These are phyloP conservation scores for Tolypocladium paradoxum DNA, from an alignment of 2,329 filamentous ascomycete species.

Conservation along the genomic window DNA sequence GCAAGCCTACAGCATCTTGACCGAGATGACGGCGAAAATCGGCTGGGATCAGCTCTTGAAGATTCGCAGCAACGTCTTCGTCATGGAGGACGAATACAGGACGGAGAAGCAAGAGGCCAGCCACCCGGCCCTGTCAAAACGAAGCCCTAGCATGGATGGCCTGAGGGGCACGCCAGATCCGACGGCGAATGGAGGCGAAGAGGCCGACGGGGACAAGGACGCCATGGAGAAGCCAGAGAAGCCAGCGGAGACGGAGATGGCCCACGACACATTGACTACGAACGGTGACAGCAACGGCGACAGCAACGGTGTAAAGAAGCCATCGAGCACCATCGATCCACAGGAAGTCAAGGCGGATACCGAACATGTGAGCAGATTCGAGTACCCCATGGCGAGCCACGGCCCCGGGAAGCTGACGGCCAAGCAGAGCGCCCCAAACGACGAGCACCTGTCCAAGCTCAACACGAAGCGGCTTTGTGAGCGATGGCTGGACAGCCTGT, in stretches of 20 bases:
- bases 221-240: neutral
- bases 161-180: constrained; percentile 60
- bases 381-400: neutral
- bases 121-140: constrained; percentile 37
- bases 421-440: constrained; percentile 47
- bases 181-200: constrained; percentile 35
- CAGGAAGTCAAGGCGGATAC: constrained; percentile 65
- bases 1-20: constrained; percentile 86
- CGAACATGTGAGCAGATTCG: constrained; percentile 47
- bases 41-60: constrained; percentile 95
- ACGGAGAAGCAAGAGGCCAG: constrained; percentile 64
- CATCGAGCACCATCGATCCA: constrained; percentile 66
- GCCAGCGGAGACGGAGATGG: neutral
- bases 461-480: constrained; percentile 97
- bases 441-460: constrained; percentile 75
- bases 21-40: constrained; percentile 91
- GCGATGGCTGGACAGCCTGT: constrained; percentile 94
- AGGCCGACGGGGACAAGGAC: constrained; percentile 15
- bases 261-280: too few relatives aligned
- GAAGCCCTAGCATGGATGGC: constrained; percentile 70
- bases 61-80: constrained; percentile 92
- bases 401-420: constrained; percentile 9
- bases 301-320: constrained; percentile 55
- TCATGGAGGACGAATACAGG: constrained; percentile 98
- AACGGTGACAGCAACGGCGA: constrained; percentile 16